phyloP scores from a whole-genome alignment of 2,329 filamentous ascomycete genomes.

The Aspergillus fumigatus region DNA sequence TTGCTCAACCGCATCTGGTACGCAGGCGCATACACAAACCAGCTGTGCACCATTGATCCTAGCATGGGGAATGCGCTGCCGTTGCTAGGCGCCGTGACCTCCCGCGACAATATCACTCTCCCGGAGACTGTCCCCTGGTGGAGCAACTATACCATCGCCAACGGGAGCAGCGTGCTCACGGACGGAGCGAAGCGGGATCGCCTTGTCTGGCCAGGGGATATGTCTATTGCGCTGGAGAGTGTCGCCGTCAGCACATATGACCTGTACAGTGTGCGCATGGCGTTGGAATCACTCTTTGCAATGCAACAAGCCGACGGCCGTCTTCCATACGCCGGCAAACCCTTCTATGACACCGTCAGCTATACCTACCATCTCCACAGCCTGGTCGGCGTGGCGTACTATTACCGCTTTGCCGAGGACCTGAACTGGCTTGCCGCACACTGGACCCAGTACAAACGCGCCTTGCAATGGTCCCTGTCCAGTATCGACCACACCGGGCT shows the following conservation, averaged over 20 bases:
- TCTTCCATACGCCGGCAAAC: constrained; percentile 50
- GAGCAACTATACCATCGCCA: constrained; percentile 26
- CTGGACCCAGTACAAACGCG: constrained; percentile 45
- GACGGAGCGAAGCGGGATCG: constrained; percentile 41
- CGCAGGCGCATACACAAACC: constrained; percentile 48
- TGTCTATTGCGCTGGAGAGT: constrained; percentile 53
- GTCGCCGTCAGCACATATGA: constrained; percentile 54
- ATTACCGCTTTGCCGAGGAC: constrained; percentile 43
- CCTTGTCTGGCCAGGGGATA: constrained; percentile 58
- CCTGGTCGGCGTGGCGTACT: constrained; percentile 43
- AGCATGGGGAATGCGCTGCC: constrained; percentile 19
- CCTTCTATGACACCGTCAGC: constrained; percentile 37
- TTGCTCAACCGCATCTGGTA: constrained; percentile 56
- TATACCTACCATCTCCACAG: constrained; percentile 55
- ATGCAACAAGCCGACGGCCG: constrained; percentile 42
- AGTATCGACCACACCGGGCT: constrained; percentile 42
- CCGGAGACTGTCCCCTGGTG: constrained; percentile 24
- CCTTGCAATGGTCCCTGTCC: constrained; percentile 38
- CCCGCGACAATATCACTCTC: constrained; percentile 6
- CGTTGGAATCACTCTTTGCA: constrained; percentile 46
- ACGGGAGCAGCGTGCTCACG: constrained; percentile 31
- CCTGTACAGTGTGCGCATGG: constrained; percentile 48
- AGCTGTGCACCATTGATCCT: constrained; percentile 30
- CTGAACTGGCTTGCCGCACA: constrained; percentile 35
- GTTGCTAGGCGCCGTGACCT: constrained; percentile 2